These are phyloP conservation scores for Candida sp. DNA, from an alignment of 1,139 yeast species.

Conservation along the genomic window DNA sequence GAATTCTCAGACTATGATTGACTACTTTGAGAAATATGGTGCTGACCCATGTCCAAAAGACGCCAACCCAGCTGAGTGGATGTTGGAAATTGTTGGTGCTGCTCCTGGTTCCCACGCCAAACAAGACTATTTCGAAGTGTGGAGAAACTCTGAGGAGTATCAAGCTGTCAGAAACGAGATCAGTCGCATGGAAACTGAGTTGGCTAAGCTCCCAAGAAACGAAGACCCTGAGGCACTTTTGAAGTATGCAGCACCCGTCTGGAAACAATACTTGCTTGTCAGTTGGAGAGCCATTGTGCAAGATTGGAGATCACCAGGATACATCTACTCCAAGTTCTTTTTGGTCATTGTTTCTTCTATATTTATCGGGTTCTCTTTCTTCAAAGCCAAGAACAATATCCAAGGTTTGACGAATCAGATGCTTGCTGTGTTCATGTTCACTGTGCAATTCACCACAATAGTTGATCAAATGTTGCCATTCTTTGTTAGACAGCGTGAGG, in stretches of 20 bases:
- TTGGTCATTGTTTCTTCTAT: constrained; percentile 42
- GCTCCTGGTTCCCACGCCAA: too few species aligned
- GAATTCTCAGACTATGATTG: too few species aligned
- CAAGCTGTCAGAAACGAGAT: too few species aligned
- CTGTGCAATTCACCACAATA: constrained; percentile 49
- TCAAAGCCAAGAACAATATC: constrained; percentile 27
- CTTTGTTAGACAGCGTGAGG: constrained; percentile 34
- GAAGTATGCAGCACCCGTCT: constrained; percentile 29
- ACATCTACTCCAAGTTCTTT: constrained; percentile 43
- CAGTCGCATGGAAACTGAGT: too few species aligned
- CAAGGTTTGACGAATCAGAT: constrained; percentile 54
- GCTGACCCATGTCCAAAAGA: too few species aligned
- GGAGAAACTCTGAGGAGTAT: too few species aligned
- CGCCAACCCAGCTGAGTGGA: too few species aligned
- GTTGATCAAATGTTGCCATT: constrained; percentile 54
- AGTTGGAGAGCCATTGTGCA: constrained; percentile 33
- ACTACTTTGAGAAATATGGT: too few species aligned
- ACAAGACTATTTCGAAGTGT: too few species aligned
- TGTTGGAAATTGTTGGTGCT: too few species aligned
- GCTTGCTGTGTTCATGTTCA: constrained; percentile 61
- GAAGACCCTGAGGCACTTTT: constrained; percentile 24
- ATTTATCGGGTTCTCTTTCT: constrained; percentile 52
- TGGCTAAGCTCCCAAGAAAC: too few species aligned
- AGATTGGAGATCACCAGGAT: constrained; percentile 49
- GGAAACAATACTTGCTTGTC: constrained; percentile 28